Evolutionary conservation across 2,329 filamentous ascomycete genomes (phyloP).

Genomic region (Alternaria gansuensis): DNA sequence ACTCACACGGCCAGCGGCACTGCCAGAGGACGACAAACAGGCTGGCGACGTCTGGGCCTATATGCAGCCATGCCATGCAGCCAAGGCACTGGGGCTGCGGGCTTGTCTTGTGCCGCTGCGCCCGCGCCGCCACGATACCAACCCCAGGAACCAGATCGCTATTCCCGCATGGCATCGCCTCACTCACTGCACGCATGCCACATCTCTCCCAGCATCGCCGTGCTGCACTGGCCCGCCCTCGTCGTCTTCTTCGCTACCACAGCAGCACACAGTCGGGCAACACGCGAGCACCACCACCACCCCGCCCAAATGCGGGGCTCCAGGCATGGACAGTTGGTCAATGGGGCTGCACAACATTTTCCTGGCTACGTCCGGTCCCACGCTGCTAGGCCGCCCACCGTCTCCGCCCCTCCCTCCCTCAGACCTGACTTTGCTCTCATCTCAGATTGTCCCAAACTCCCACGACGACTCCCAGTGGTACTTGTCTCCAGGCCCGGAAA

Average conservation of each 20-base stretch:
- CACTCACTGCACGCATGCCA: constrained; percentile 6
- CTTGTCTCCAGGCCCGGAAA: constrained; percentile 44
- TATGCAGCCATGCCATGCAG: constrained; percentile 29
- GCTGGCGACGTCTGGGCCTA: constrained; percentile 17
- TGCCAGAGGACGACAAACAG: constrained; percentile 8
- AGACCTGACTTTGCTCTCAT: background rate
- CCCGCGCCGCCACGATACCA: constrained; percentile 23
- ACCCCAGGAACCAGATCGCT: constrained; percentile 21
- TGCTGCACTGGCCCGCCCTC: too few relatives aligned
- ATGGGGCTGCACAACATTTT: constrained; percentile 12
- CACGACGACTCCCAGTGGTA: constrained; percentile 48
- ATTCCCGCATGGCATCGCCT: constrained; percentile 12
- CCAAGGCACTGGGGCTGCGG: constrained; percentile 28
- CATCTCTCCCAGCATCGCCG: background rate
- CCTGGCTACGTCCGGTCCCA: constrained; percentile 16
- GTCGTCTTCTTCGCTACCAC: constrained; percentile 1
- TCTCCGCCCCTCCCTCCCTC: background rate
- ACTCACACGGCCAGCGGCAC: constrained; percentile 1
- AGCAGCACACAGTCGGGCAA: constrained; percentile 14
- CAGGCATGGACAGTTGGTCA: constrained; percentile 16
- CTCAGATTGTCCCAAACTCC: constrained; percentile 43
- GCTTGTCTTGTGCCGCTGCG: constrained; percentile 35
- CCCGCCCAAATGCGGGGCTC: constrained; percentile 30
- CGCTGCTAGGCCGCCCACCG: constrained; percentile 7
- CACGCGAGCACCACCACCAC: constrained; percentile 11